Evolutionary conservation across 805 yeast genomes (phyloP).

Genomic region (Metschnikowia baotianmanensis): DNA sequence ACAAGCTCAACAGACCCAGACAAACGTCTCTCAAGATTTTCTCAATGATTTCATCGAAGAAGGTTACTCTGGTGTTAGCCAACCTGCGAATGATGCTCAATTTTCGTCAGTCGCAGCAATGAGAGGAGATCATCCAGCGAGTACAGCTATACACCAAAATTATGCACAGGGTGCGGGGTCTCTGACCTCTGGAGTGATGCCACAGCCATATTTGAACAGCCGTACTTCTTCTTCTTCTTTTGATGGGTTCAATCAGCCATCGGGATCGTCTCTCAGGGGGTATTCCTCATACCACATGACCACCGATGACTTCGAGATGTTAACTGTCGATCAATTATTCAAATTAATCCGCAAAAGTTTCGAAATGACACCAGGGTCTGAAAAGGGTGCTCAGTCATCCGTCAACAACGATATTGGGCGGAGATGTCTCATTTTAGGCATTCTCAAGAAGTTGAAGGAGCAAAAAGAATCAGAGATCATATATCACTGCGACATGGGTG

Average conservation of each 20-base stretch:
- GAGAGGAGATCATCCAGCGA: slow-evolving; percentile 1
- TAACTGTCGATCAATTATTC: slow-evolving; percentile 37
- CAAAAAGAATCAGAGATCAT: slow-evolving; percentile 35
- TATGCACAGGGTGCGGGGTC: no score
- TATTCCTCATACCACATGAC: slow-evolving; percentile 22
- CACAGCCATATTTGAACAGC: no score
- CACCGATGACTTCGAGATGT: slow-evolving; percentile 39
- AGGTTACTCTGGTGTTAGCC: neutral
- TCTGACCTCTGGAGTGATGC: neutral
- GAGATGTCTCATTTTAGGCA: slow-evolving; percentile 33
- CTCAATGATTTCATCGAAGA: neutral
- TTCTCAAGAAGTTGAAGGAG: slow-evolving; percentile 36
- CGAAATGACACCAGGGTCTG: slow-evolving; percentile 9
- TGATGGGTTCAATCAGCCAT: no score
- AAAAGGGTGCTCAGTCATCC: slow-evolving; percentile 10
- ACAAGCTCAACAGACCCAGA: slow-evolving; percentile 1
- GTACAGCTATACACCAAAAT: neutral
- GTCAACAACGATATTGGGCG: slow-evolving; percentile 34
- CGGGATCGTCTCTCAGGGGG: no score
- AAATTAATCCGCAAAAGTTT: slow-evolving; percentile 30
- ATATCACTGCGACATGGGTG: slow-evolving; percentile 26
- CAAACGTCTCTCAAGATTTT: neutral
- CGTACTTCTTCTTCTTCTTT: no score
- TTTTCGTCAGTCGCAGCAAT: neutral
- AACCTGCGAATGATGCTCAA: no score